These are phyloP conservation scores for Aspergillus caelatus DNA, from an alignment of 2,329 filamentous ascomycete genomes.

Conservation along the genomic window DNA sequence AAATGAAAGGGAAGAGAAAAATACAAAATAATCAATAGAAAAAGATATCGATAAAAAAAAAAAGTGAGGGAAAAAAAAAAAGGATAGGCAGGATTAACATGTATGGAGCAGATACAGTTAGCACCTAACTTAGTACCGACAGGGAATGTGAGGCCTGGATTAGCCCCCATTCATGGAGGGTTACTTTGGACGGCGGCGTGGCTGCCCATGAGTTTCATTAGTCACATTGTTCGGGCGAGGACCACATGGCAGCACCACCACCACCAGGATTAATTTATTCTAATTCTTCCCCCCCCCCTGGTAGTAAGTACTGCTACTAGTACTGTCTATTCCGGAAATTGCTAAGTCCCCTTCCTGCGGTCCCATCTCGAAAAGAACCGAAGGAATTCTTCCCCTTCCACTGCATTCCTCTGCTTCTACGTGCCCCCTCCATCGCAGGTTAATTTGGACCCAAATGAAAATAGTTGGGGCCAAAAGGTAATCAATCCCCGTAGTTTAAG, in stretches of 20 bases:
- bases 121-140: constrained; percentile 2
- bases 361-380: neutral
- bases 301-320: neutral
- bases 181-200: constrained; percentile 1
- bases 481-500: constrained; percentile 6
- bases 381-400: neutral
- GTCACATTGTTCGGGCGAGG: constrained; percentile 2
- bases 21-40: neutral
- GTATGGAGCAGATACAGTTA: neutral
- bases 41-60: neutral
- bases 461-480: neutral
- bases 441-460: neutral
- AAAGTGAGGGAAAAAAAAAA: neutral
- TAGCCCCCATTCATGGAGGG: constrained; percentile 8
- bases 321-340: neutral
- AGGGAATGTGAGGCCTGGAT: neutral
- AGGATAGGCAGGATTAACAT: neutral
- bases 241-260: constrained; percentile 20
- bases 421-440: neutral
- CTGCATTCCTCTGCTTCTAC: neutral
- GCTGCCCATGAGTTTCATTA: neutral
- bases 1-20: neutral
- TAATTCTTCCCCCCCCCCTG: neutral
- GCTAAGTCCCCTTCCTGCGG: neutral
- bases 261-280: constrained; percentile 1